phyloP scores from a whole-genome alignment of 306 rosid species.

The Acacia crassicarpa region DNA sequence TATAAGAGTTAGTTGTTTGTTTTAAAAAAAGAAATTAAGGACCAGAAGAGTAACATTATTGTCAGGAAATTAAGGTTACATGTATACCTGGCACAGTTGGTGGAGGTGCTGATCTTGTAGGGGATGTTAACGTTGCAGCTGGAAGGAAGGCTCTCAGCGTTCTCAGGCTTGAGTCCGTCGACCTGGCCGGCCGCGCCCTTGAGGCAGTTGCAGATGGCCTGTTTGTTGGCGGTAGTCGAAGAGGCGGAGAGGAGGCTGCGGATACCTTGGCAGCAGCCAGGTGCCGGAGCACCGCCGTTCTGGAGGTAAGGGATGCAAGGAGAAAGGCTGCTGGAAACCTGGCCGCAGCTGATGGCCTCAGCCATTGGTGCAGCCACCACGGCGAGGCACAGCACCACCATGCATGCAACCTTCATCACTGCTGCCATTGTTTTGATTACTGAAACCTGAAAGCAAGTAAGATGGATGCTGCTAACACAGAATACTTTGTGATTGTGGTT shows the following conservation, averaged over 20 bases:
- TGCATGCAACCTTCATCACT: conserved; percentile 39
- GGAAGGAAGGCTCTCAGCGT: conserved; percentile 36
- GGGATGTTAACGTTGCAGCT: background rate
- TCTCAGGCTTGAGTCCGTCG: background rate
- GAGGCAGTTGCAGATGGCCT: conserved; percentile 46
- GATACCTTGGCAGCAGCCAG: background rate
- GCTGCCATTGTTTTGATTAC: conserved; percentile 27
- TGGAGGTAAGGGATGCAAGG: conserved; percentile 26
- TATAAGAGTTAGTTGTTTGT: too few relatives aligned
- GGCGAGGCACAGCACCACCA: conserved; percentile 29
- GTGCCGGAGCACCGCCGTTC: background rate
- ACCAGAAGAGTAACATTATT: too few relatives aligned
- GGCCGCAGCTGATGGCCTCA: conserved; percentile 42
- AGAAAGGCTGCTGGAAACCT: background rate
- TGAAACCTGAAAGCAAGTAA: background rate
- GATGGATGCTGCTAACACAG: too few relatives aligned
- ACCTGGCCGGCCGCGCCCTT: conserved; percentile 14
- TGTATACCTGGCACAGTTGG: background rate
- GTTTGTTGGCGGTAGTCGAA: conserved; percentile 41
- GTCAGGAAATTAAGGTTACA: too few relatives aligned
- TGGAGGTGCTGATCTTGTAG: conserved; percentile 19
- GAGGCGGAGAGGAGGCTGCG: conserved; percentile 36
- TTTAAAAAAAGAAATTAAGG: too few relatives aligned
- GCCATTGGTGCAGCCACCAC: conserved; percentile 33
- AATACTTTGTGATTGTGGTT: too few relatives aligned